Evolutionary conservation across 768 basidiomycete species (phyloP), one percentile per base, ranked within the genome.

Genomic region (Punctularia strigosozonata): DNA sequence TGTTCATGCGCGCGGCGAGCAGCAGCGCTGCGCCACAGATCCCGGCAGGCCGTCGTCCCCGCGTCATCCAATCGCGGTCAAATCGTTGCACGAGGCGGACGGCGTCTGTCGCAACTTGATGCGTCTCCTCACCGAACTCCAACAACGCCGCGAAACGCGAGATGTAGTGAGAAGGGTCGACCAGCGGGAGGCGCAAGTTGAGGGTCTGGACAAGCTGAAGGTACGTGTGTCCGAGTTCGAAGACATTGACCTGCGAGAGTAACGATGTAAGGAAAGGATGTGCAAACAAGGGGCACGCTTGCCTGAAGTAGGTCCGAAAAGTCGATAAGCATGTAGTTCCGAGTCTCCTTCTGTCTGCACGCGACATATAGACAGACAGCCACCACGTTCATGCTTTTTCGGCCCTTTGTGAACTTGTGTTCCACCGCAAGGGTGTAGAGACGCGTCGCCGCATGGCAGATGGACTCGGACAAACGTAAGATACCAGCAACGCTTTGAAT

Each of bases 1-100:
- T 95, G 63, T 94, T 97, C 95, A 99, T 98, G 19, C 95, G 78
- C 23, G 91, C 95, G 0, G 95, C 95, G 13, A 99, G 75, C 28
- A 98, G 70, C 21, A 98, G 71, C 20, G 88, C 90, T 0, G 95
- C 95, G 22, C 95, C 95, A 53, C 95, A 99, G 44, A 99, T 92
- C 17, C 95, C 95, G 0, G 95, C 90, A 0, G 95, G 95, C 5
- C 95, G 75, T 17, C 95, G 78, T 12, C 95, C 95, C 26, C 81
- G 80, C 12, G 87, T 82, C 75, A 99, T 92, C 95, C 95, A 99
- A 59, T 98, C 95, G 19, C 88, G 73, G 52, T 89, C 82, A 60
- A 98, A 97, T 23, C 95, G 77, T 43, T 85, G 80, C 24, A 98
- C 90, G 33, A 98, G 82, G 6, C 91, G 83, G 3, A 86, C 77